Evolutionary conservation across 1,284 basidiomycete species (phyloP).

Genomic region (Cryptococcus sp.): DNA sequence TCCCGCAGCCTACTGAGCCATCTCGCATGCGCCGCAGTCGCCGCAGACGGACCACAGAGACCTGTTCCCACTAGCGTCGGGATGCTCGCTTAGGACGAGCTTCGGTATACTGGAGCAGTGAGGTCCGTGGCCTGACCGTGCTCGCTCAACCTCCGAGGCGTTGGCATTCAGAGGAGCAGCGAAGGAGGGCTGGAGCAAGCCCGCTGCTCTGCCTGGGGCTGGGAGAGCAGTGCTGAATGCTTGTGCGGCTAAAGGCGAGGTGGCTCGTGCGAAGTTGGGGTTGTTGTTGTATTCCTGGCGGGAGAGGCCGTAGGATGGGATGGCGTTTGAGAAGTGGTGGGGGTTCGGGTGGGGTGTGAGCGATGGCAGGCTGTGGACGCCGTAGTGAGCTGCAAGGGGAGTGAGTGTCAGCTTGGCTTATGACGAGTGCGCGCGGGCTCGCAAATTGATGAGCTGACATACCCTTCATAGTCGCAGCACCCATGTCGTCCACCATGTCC

Average conservation of each 20-base stretch:
- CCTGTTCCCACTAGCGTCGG: conserved; percentile 47
- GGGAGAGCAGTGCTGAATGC: conserved; percentile 44
- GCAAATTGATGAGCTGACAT: conserved; percentile 5
- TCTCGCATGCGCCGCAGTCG: conserved; percentile 49
- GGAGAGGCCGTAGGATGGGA: conserved; percentile 2
- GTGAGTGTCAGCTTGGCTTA: conserved; percentile 7
- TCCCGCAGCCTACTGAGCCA: conserved; percentile 16
- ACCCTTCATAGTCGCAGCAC: conserved; percentile 14
- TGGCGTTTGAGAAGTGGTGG: conserved; percentile 32
- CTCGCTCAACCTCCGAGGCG: conserved; percentile 40
- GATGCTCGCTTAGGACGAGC: conserved; percentile 46
- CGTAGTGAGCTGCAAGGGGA: neutral
- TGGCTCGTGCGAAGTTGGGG: conserved; percentile 9
- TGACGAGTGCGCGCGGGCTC: neutral
- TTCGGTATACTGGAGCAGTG: conserved; percentile 50
- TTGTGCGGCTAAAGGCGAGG: conserved; percentile 41
- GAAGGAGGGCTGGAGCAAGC: conserved; percentile 44
- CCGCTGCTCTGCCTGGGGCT: conserved; percentile 28
- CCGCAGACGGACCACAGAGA: conserved; percentile 50
- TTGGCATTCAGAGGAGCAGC: conserved; percentile 25
- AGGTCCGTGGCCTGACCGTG: conserved; percentile 46
- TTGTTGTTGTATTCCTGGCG: conserved; percentile 1
- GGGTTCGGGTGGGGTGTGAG: conserved; percentile 34
- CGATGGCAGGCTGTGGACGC: conserved; percentile 15
- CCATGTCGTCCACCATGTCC: conserved; percentile 23